Base-by-base conservation (phyloP, 1,139 yeast genomes). In the Debaryomyces coudertii region DNA sequence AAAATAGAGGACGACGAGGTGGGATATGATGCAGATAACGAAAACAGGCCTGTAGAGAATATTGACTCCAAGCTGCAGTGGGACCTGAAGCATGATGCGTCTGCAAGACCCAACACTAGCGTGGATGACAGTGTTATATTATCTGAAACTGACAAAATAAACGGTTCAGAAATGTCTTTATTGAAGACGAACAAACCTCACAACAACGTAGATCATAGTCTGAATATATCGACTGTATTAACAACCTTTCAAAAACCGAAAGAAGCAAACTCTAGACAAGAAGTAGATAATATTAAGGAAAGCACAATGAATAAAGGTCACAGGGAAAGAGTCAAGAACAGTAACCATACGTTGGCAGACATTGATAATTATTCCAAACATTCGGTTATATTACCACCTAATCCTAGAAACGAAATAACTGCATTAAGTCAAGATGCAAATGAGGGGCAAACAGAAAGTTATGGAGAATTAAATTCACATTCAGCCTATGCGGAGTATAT, bases 401-500 rank as follows among this genome's bases (percentile, higher is more conserved):
- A 20, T 5, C 5, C 22, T 4, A 20, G 22, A 20, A 20, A 5
- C 5, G 24, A 20, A 20, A 9, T 11, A 18, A 11, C 7, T 9
- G 11, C 4, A 18, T n/a, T n/a, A n/a, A 20, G 7, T 4, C 9
- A 20, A 33, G 20, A 8, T 5, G 15, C 12, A 9, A 33, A 18
- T 7, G 12, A 7, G 11, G 14, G 4, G 24, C 36, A 33, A n/a
- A 20, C 9, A 18, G 8, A 9, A 6, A 11, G 24, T 8, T 16
- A 11, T 33, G 15, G 11, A 5, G 8, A 9, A 9, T n/a, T 18
- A 11, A 20, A 22, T 11, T 33, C 36, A 4, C 29, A 15, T 12
- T 27, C 30, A 39, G 41, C 37, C 16, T 55, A 55, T 43, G 47
- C 60, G 0, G 56, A 54, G 16, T 58, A 57, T 33, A 53, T 61